Evolutionary conservation across 768 basidiomycete genomes (phyloP), one percentile per base, ranked within the genome.

Genomic region (Ramaria sp.): DNA sequence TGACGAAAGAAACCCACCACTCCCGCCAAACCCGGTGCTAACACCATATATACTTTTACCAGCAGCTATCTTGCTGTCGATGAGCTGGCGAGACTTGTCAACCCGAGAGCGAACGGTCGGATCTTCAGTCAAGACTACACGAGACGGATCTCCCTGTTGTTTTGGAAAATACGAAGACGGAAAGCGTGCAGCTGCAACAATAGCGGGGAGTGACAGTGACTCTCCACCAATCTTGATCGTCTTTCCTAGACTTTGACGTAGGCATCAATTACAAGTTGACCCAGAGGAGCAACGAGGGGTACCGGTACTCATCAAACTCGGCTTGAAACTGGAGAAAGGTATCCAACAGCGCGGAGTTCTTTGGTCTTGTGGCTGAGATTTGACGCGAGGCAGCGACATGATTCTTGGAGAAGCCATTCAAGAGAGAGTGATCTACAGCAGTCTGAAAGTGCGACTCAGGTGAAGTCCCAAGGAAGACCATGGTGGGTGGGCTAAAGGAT

Each of bases 21-120:
- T 86, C n/a, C 89, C 90, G 41, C 90, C 91, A 63, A 89, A 93
- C 47, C 91, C 91, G 4, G 87, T 88, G 49, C 86, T 86, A 42
- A 92, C 85, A 22, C 91, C 91, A 62, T 93, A 93, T 19, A 93
- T 77, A 61, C 84, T 87, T 52, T 79, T 76, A 10, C 83, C 81
- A 3, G 75, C 72, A 20, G 78, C 76, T 39, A 91, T 76, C 68
- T 90, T 90, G 63, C 76, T 75, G 20, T 77, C 71, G 45, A 91
- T 80, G 58, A 83, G 77, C 48, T 75, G 69, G 38, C 85, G 81
- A 61, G 83, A 82, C 61, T 78, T 79, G n/a, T 75, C 70, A 46
- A 92, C 75, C 31, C 78, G 80, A 5, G 72, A 70, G 60, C 72
- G 75, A 59, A 81, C 68, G 17, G 64, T 66, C 4, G 75, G 69